Evolutionary conservation across 768 basidiomycete species (phyloP).

Genomic region (Leucogyrophana mollusca): DNA sequence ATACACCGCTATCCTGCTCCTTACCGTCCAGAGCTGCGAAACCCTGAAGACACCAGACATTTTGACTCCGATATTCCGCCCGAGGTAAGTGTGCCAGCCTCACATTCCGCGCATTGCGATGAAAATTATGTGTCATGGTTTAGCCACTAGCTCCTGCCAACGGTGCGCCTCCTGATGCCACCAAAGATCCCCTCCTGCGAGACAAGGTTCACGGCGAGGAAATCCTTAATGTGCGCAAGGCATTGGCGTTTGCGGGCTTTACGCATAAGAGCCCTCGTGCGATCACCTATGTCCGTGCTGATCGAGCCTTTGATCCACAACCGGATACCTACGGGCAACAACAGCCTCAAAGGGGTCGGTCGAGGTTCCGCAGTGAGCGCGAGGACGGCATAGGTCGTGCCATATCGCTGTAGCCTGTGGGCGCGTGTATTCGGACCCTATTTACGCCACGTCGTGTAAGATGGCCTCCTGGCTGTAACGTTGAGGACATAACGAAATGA

Average conservation of each 20-base stretch:
- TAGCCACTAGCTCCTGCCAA: constrained; percentile 90
- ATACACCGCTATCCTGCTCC: constrained; percentile 84
- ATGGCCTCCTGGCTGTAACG: constrained; percentile 29
- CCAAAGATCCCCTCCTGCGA: constrained; percentile 84
- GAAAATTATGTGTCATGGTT: constrained; percentile 35
- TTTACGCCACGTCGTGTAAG: constrained; percentile 28
- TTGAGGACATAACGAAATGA: constrained; percentile 29
- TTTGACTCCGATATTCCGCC: constrained; percentile 94
- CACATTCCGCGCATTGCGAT: constrained; percentile 29
- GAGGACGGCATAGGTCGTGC: constrained; percentile 73
- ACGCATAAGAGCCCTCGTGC: constrained; percentile 86
- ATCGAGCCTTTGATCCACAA: constrained; percentile 65
- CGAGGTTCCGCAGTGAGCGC: constrained; percentile 58
- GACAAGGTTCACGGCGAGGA: constrained; percentile 84
- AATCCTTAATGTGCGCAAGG: constrained; percentile 88
- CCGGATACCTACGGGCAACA: constrained; percentile 49
- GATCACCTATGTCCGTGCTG: constrained; percentile 73
- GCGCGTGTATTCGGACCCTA: constrained; percentile 28
- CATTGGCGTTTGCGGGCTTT: constrained; percentile 87
- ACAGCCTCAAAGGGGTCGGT: constrained; percentile 60
- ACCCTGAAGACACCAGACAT: constrained; percentile 88
- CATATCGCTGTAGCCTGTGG: constrained; percentile 68
- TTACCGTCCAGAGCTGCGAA: constrained; percentile 80
- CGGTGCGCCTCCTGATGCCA: constrained; percentile 79
- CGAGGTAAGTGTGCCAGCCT: constrained; percentile 56